Percentiles rank a stretch among this genome's conserved stretches.
Conservation (phyloP, 2,329 filamentous ascomycete genomes). For the Diaporthe helianthi region DNA sequence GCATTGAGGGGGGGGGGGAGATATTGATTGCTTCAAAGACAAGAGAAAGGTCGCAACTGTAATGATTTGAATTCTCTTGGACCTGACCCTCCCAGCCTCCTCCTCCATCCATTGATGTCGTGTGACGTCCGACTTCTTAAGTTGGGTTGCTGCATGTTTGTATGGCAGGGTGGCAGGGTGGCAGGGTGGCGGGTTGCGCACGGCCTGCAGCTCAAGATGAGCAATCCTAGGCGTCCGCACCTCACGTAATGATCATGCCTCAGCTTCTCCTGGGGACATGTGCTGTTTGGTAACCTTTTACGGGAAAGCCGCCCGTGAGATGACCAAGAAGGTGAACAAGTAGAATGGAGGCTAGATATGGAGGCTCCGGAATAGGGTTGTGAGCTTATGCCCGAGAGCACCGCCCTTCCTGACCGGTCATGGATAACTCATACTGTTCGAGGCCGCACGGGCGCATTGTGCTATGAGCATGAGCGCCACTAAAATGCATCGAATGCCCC, state of each 20-base stretch:
- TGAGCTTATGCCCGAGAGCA: neutral
- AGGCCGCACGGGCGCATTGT: neutral
- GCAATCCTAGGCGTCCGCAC: no score
- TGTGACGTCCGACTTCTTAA: neutral
- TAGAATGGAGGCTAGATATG: no score
- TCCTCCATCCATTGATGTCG: neutral
- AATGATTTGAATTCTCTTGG: neutral
- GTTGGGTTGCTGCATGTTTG: constrained; percentile 23
- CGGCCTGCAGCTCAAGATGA: constrained; percentile 7
- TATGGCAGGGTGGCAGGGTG: no score
- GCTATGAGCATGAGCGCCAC: neutral
- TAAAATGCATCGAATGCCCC: neutral
- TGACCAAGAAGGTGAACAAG: no score
- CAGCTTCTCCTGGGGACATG: no score
- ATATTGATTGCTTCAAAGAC: neutral
- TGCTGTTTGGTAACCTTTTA: no score
- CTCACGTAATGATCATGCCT: no score
- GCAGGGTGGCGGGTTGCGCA: neutral
- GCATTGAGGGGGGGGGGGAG: neutral
- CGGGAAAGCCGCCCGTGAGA: no score
- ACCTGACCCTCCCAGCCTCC: neutral
- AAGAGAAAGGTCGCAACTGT: neutral
- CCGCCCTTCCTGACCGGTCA: neutral
- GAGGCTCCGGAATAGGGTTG: no score
- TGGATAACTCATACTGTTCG: neutral